Evolutionary conservation across 2,329 filamentous ascomycete genomes (phyloP).

Genomic region (Colletotrichum sp.): DNA sequence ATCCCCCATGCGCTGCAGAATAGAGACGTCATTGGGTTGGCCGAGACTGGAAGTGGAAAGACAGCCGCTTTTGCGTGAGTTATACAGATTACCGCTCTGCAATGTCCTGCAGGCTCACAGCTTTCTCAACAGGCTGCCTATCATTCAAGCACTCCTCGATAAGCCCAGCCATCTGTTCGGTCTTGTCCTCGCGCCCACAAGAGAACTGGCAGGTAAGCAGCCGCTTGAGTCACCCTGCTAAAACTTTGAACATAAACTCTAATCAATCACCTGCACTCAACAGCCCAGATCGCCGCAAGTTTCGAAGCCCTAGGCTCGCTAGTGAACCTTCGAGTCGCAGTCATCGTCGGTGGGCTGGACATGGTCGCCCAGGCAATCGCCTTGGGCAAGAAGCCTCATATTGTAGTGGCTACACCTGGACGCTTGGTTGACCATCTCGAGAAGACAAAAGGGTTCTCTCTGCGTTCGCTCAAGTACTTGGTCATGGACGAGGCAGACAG

Average conservation of each 20-base stretch:
- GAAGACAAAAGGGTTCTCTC: conserved; percentile 94
- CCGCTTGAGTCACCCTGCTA: background rate
- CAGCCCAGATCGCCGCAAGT: conserved; percentile 82
- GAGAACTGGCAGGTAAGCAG: conserved; percentile 72
- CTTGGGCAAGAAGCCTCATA: conserved; percentile 93
- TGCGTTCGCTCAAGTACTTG: conserved; percentile 82
- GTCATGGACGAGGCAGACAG: conserved; percentile 96
- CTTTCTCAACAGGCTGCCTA: conserved; percentile 63
- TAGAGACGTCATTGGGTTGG: conserved; percentile 89
- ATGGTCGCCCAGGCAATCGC: conserved; percentile 93
- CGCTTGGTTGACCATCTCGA: conserved; percentile 77
- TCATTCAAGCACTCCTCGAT: conserved; percentile 88
- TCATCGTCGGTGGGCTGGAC: conserved; percentile 92
- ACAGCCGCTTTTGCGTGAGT: conserved; percentile 82
- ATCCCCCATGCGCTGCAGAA: conserved; percentile 82
- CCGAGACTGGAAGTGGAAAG: conserved; percentile 76
- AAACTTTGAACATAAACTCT: background rate
- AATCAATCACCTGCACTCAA: background rate
- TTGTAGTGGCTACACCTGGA: conserved; percentile 72
- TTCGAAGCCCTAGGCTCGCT: conserved; percentile 88
- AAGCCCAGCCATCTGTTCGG: conserved; percentile 86
- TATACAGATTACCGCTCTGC: background rate
- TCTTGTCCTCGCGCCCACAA: conserved; percentile 90
- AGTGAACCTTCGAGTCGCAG: conserved; percentile 85
- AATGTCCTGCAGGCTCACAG: background rate